phyloP scores from a whole-genome alignment of 2,329 filamentous ascomycete species.

The Penicillium sp. region DNA sequence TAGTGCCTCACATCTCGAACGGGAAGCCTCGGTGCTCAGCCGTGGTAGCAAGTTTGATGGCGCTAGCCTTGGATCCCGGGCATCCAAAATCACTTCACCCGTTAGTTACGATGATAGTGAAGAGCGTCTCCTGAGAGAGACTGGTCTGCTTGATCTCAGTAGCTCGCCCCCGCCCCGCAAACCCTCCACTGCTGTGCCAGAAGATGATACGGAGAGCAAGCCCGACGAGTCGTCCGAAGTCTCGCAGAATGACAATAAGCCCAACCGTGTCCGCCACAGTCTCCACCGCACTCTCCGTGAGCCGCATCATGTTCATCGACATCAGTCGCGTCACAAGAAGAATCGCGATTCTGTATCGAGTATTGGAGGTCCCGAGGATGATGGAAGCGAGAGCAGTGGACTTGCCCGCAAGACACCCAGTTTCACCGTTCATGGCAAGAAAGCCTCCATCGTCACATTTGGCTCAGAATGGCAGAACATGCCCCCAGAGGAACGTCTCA shows the following conservation, averaged over 20 bases:
- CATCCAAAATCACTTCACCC: conserved; percentile 44
- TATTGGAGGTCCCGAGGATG: conserved; percentile 60
- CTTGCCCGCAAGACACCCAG: conserved; percentile 81
- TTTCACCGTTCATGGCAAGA: conserved; percentile 97
- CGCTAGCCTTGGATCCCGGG: conserved; percentile 42
- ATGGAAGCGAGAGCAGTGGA: conserved; percentile 64
- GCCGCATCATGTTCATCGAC: conserved; percentile 66
- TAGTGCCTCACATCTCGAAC: conserved; percentile 39
- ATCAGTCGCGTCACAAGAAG: conserved; percentile 74
- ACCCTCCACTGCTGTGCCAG: conserved; percentile 48
- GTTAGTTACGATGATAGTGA: conserved; percentile 67
- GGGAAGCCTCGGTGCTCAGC: conserved; percentile 48
- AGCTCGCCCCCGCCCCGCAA: conserved; percentile 51
- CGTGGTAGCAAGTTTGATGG: conserved; percentile 45
- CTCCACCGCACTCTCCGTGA: conserved; percentile 90
- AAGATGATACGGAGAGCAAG: conserved; percentile 52
- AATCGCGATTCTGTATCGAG: conserved; percentile 74
- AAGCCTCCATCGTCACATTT: conserved; percentile 96
- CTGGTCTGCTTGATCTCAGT: conserved; percentile 65
- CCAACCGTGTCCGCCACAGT: conserved; percentile 77
- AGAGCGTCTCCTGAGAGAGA: conserved; percentile 69
- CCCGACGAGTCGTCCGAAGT: conserved; percentile 46
- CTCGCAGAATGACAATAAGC: conserved; percentile 56
- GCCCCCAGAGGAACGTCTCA: conserved; percentile 73
- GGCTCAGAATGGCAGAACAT: conserved; percentile 86